phyloP scores from a whole-genome alignment of 2,329 filamentous ascomycete genomes.

The Cercospora janseana region DNA sequence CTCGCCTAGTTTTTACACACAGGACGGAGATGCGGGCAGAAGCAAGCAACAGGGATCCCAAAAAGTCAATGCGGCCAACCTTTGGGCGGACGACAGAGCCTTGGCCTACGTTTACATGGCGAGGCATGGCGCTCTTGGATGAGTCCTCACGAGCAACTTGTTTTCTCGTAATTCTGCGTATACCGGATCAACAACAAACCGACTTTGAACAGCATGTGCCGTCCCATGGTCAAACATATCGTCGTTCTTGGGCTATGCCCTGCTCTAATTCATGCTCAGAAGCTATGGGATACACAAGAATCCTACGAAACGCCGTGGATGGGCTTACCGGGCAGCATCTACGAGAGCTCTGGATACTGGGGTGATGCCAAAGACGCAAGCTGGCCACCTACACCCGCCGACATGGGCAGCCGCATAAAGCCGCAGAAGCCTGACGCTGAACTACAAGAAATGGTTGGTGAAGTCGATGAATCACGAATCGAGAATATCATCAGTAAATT shows the following conservation, averaged over 20 bases:
- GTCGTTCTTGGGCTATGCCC: constrained; percentile 4
- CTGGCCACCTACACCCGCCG: constrained; percentile 45
- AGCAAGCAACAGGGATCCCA: background rate
- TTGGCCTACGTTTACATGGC: background rate
- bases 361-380: constrained; percentile 28
- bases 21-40: too few species aligned
- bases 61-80: background rate
- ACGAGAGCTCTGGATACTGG: constrained; percentile 24
- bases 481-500: constrained; percentile 54
- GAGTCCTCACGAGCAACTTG: too few species aligned
- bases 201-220: background rate
- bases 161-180: too few species aligned
- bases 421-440: constrained; percentile 45
- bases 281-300: constrained; percentile 1
- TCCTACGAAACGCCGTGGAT: constrained; percentile 25
- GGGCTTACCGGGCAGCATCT: constrained; percentile 30
- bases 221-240: background rate
- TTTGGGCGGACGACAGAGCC: background rate
- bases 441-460: constrained; percentile 41
- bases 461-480: constrained; percentile 47
- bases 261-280: constrained; percentile 8
- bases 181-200: too few species aligned
- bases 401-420: constrained; percentile 32
- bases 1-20: too few species aligned
- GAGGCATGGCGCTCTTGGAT: background rate